These are phyloP conservation scores for Sisymbrium altissimum DNA, from an alignment of 345 rosid species.

Conservation along the genomic window DNA sequence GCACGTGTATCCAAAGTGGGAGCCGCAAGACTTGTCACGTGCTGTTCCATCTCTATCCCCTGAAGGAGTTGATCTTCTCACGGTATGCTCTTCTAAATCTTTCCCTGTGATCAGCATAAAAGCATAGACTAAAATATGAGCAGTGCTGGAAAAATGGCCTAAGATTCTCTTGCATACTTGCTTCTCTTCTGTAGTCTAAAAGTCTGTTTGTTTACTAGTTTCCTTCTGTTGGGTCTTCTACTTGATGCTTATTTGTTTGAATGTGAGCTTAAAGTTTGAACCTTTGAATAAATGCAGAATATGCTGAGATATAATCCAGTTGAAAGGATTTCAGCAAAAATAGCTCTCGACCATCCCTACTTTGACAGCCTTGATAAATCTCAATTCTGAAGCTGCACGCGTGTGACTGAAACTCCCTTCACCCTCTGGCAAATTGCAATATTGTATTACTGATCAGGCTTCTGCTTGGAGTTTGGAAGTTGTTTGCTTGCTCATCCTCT, in stretches of 20 bases:
- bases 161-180: neutral
- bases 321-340: slow-evolving; percentile 79
- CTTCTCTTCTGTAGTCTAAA: neutral
- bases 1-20: slow-evolving; percentile 96
- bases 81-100: slow-evolving; percentile 38
- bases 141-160: neutral
- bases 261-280: neutral
- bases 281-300: slow-evolving; percentile 44
- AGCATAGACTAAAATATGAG: neutral
- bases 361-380: slow-evolving; percentile 93
- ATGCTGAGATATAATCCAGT: slow-evolving; percentile 88
- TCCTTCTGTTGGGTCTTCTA: neutral
- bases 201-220: neutral
- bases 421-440: neutral
- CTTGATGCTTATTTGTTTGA: neutral
- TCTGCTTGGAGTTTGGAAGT: neutral
- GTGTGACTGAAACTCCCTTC: slow-evolving; percentile 42
- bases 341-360: slow-evolving; percentile 87
- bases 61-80: slow-evolving; percentile 87
- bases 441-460: neutral
- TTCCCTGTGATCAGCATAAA: neutral
- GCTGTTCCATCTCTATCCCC: slow-evolving; percentile 73
- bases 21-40: slow-evolving; percentile 67
- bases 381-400: slow-evolving; percentile 54
- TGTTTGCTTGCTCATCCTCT: slow-evolving; percentile 18